phyloP scores from a whole-genome alignment of 192 early-diverging fungal species.

The Linnemannia exigua region DNA sequence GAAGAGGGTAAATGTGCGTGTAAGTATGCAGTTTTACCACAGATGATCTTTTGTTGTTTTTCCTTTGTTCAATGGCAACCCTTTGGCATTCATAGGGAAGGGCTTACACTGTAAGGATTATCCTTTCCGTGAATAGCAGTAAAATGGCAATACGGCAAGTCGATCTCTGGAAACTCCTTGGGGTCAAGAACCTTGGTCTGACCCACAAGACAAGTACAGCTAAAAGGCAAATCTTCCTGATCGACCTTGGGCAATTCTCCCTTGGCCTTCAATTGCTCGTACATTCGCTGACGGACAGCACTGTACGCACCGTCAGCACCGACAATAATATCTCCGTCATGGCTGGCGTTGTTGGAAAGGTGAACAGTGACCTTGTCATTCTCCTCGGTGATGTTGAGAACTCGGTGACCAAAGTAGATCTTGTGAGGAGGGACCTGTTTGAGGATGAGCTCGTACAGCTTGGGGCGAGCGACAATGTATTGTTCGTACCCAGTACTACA shows the following conservation, averaged over 20 bases:
- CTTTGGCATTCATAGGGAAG: too few relatives aligned
- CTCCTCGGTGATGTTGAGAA: slow-evolving; percentile 3
- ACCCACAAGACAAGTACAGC: slow-evolving; percentile 14
- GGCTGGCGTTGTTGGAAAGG: slow-evolving; percentile 10
- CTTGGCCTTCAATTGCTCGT: neutral
- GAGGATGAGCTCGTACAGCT: slow-evolving; percentile 12
- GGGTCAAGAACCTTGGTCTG: slow-evolving; percentile 15
- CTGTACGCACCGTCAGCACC: slow-evolving; percentile 51
- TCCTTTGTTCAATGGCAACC: too few relatives aligned
- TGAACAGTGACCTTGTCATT: slow-evolving; percentile 27
- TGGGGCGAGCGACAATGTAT: slow-evolving; percentile 5
- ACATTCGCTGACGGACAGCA: slow-evolving; percentile 22
- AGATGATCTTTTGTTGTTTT: neutral
- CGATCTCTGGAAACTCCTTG: neutral
- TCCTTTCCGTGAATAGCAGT: neutral
- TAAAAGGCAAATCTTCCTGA: neutral
- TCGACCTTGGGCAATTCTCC: neutral
- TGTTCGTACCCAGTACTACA: slow-evolving; percentile 3
- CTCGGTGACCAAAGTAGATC: slow-evolving; percentile 23
- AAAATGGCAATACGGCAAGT: neutral
- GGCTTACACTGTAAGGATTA: slow-evolving; percentile 20
- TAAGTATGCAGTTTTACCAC: neutral
- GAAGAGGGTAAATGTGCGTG: too few relatives aligned
- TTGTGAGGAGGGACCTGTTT: neutral
- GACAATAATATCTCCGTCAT: slow-evolving; percentile 36